Evolutionary conservation across 2,329 filamentous ascomycete genomes (phyloP), one percentile per base, ranked within the genome.

Genomic region (Neoarthrinium moseri): DNA sequence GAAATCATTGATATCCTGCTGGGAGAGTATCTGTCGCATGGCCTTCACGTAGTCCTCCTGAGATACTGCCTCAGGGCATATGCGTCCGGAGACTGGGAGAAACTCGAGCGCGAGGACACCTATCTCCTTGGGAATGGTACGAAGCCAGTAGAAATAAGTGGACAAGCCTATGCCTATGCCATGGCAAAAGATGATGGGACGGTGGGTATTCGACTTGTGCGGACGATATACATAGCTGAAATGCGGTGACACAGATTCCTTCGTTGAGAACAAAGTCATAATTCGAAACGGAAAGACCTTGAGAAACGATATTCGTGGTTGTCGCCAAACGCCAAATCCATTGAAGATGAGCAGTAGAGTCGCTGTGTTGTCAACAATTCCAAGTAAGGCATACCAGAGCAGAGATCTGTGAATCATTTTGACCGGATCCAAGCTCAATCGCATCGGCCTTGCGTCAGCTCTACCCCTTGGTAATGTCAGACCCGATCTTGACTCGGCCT

Each of bases 261-360:
- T 22, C 3, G 26, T 22, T 2, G 46, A 17, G n/a, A 47, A 27
- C 6, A 49, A 38, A 6, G 46, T 49, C 43, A 46, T 39, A 2
- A 46, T 50, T 20, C 55, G 48, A 15, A 52, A 38, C 2, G 53
- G 55, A 26, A 55, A 57, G 32, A 48, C 35, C n/a, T 29, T 47
- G 46, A 56, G 45, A 27, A 56, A 55, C 12, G 47, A 50, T 3
- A 33, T 38, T 13, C 52, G 51, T 2, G 56, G 48, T 23, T 49
- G 50, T 12, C 50, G 46, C 41, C 55, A 52, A 39, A 55, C 55
- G n/a, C 30, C 34, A 44, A 51, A 56, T 6, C 53, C 55, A n/a
- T 30, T 43, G 0, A 32, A 6, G 17, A 47, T 27, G 4, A 53
- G 27, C 24, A 33, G 40, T 4, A 40, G 4, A 11, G 47, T 34